A percentile compares a stretch with the other conserved stretches of the same genome.
phyloP scores from a whole-genome alignment of 192 early-diverging fungal species.

The Linnemannia zychae region DNA sequence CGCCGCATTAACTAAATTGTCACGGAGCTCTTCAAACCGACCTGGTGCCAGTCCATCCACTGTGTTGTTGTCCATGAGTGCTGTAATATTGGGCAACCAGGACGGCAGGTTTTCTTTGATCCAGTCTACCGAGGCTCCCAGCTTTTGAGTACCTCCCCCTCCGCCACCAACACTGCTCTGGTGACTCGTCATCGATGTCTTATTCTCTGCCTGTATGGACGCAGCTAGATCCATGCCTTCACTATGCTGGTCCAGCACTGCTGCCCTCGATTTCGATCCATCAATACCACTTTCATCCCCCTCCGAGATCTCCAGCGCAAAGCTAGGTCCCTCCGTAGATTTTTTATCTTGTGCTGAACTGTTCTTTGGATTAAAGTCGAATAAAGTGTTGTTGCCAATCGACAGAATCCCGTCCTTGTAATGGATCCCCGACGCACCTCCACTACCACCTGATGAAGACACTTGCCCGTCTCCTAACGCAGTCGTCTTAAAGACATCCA shows the following conservation, averaged over 20 bases:
- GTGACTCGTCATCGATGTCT: too few species aligned
- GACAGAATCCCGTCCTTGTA: conserved; percentile 22
- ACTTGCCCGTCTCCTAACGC: too few species aligned
- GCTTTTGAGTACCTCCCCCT: neutral
- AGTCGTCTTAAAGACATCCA: conserved; percentile 18
- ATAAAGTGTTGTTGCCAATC: conserved; percentile 28
- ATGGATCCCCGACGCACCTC: neutral
- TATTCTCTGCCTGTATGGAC: too few species aligned
- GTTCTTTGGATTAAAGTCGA: conserved; percentile 16
- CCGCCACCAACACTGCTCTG: neutral
- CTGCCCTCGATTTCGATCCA: neutral
- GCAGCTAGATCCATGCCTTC: too few species aligned
- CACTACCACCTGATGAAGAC: neutral
- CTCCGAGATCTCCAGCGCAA: neutral
- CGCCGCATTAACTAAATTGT: conserved; percentile 5
- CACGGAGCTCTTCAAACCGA: conserved; percentile 16
- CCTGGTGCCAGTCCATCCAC: neutral
- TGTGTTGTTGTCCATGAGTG: conserved; percentile 34
- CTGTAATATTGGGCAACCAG: conserved; percentile 49
- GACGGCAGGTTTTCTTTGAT: conserved; percentile 24
- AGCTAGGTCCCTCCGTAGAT: neutral
- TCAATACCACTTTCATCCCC: neutral
- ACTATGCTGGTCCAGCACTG: neutral
- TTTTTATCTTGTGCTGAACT: neutral
- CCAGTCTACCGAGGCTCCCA: conserved; percentile 12